phyloP scores from a whole-genome alignment of 805 yeast genomes.

The Ogataea dorogensis region DNA sequence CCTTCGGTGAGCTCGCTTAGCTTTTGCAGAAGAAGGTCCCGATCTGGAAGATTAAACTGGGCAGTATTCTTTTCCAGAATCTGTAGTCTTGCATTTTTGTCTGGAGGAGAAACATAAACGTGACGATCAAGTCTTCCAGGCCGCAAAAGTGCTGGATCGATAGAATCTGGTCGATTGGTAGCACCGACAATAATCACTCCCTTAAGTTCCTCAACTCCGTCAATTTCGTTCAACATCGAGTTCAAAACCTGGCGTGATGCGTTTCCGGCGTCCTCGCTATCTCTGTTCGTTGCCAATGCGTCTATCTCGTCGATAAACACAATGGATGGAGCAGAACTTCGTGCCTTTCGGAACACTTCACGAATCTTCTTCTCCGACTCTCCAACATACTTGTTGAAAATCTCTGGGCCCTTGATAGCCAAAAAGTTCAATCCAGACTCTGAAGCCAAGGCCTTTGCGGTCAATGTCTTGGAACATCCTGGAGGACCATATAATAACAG shows the following conservation, averaged over 20 bases:
- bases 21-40: constrained; percentile 41
- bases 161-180: constrained; percentile 90
- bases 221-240: constrained; percentile 89
- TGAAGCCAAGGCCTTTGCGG: constrained; percentile 93
- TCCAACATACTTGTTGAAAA: constrained; percentile 92
- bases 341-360: constrained; percentile 88
- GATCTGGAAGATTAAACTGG: constrained; percentile 55
- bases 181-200: constrained; percentile 96
- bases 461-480: constrained; percentile 93
- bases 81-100: constrained; percentile 71
- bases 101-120: constrained; percentile 92
- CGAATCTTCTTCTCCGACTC: constrained; percentile 93
- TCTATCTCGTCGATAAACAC: constrained; percentile 97
- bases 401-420: constrained; percentile 96
- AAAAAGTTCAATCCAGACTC: constrained; percentile 92
- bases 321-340: constrained; percentile 91
- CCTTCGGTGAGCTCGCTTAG: constrained; percentile 76
- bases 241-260: constrained; percentile 86
- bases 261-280: constrained; percentile 55
- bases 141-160: constrained; percentile 88
- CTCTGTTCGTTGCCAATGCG: constrained; percentile 81
- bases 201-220: constrained; percentile 92
- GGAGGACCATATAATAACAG: constrained; percentile 95
- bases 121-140: constrained; percentile 96
- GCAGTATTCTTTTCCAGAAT: constrained; percentile 69